phyloP scores from a whole-genome alignment of 2,329 filamentous ascomycete genomes.

The Calonectria multiphialidica region DNA sequence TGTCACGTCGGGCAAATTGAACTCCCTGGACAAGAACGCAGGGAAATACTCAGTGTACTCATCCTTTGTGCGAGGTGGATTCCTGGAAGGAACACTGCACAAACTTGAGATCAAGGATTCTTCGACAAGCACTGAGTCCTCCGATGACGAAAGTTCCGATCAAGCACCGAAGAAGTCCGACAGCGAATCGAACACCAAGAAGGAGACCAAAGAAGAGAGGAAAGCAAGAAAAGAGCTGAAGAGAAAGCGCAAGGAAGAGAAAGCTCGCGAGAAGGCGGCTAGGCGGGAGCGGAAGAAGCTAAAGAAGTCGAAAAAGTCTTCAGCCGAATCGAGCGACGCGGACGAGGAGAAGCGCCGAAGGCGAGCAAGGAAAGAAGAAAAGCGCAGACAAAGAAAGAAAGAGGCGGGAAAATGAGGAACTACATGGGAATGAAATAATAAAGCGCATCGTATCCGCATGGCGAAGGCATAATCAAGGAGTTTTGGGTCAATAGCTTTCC shows the following conservation, averaged over 20 bases:
- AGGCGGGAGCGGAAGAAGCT: slow-evolving; percentile 41
- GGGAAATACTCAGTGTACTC: slow-evolving; percentile 79
- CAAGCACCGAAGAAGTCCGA: slow-evolving; percentile 40
- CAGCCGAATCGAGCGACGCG: slow-evolving; percentile 43
- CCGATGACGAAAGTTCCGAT: slow-evolving; percentile 46
- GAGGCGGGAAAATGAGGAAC: slow-evolving; percentile 33
- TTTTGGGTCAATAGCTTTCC: slow-evolving; percentile 38
- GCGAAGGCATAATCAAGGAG: slow-evolving; percentile 41
- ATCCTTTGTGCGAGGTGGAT: slow-evolving; percentile 86
- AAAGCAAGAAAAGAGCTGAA: slow-evolving; percentile 51
- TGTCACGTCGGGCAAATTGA: slow-evolving; percentile 64
- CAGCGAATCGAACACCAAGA: slow-evolving; percentile 35
- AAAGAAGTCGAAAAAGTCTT: slow-evolving; percentile 43
- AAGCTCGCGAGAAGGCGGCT: slow-evolving; percentile 36
- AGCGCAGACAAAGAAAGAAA: slow-evolving; percentile 47
- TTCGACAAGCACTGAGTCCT: slow-evolving; percentile 39
- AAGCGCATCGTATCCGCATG: slow-evolving; percentile 24
- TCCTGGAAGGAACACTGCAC: slow-evolving; percentile 77
- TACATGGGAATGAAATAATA: slow-evolving; percentile 27
- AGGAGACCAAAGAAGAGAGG: slow-evolving; percentile 59
- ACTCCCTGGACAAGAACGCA: slow-evolving; percentile 67
- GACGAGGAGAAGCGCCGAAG: slow-evolving; percentile 61
- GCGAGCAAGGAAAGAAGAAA: slow-evolving; percentile 57
- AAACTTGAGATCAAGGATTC: slow-evolving; percentile 42
- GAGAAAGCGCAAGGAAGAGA: slow-evolving; percentile 44